phyloP scores from a whole-genome alignment of 352 stramenopile genomes.

The Phytophthora tubulina region DNA sequence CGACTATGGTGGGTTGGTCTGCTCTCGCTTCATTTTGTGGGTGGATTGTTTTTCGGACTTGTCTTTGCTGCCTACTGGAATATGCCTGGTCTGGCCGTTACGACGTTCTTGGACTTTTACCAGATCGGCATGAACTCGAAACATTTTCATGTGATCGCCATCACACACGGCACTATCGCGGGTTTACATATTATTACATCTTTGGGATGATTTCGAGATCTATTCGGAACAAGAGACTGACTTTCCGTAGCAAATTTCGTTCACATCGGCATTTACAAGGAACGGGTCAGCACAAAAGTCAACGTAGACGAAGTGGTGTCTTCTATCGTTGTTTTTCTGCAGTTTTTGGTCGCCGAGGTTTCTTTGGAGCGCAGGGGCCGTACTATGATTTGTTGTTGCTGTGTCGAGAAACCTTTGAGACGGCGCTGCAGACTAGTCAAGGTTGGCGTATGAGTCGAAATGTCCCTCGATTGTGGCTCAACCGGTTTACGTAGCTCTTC shows the following conservation, averaged over 20 bases:
- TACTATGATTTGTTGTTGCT: slow-evolving; percentile 49
- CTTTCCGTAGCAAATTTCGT: slow-evolving; percentile 21
- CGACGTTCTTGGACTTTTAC: slow-evolving; percentile 41
- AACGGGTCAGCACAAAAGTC: background rate
- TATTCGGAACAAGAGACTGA: slow-evolving; percentile 29
- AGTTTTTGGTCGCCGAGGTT: slow-evolving; percentile 33
- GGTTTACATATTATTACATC: slow-evolving; percentile 23
- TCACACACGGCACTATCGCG: slow-evolving; percentile 26
- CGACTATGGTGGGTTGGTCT: slow-evolving; percentile 33
- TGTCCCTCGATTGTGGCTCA: slow-evolving; percentile 42
- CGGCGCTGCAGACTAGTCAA: slow-evolving; percentile 39
- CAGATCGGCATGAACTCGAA: slow-evolving; percentile 34
- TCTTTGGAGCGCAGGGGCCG: slow-evolving; percentile 35
- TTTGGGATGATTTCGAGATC: slow-evolving; percentile 32
- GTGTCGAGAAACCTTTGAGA: slow-evolving; percentile 40
- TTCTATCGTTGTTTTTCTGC: slow-evolving; percentile 16
- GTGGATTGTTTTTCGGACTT: slow-evolving; percentile 37
- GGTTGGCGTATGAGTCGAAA: slow-evolving; percentile 44
- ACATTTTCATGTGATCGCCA: slow-evolving; percentile 23
- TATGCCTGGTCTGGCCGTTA: slow-evolving; percentile 24
- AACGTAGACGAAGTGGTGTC: background rate
- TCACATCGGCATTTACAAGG: background rate
- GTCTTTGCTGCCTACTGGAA: slow-evolving; percentile 32
- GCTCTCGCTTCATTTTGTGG: slow-evolving; percentile 28
- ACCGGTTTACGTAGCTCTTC: slow-evolving; percentile 47